Base-by-base conservation (phyloP, 2,329 filamentous ascomycete genomes). In the Meredithiella fracta region DNA sequence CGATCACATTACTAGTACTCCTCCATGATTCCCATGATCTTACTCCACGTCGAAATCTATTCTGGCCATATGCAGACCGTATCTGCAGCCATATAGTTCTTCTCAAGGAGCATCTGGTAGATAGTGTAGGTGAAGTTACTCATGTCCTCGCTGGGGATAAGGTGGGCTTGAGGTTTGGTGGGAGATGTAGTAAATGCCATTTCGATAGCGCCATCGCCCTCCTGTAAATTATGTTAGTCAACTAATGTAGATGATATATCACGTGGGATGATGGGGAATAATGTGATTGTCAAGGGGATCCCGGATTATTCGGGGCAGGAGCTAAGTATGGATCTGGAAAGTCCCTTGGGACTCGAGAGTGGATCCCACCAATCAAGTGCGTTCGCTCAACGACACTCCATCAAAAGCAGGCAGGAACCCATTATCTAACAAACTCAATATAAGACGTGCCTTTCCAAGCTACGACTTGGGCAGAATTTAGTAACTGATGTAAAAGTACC, bases 111-210 rank as follows among this genome's bases (percentile, higher is more conserved):
- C 71, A 75, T 73, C 59, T 75, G 69, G 49, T 67, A 68, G 1
- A 76, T 72, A 9, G 72, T 73, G 52, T 73, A 74, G 14, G 69
- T 67, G 52, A 75, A 74, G 60, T 65, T 70, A 0, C 73, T 73
- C 62, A 69, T 68, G 58, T 77, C 73, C 2, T 63, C 63, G n/a
- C 68, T 68, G 4, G 74, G 71, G 15, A 70, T 68, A 0, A 76
- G 62, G 49, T 77, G 74, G 3, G 72, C 73, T 0, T 71, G 62
- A 1, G 60, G 58, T 23, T 63, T 66, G 50, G 68, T 58, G 0
- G 73, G 68, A 0, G 62, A 59, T 0, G 70, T 74, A 4, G 72
- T 67, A 59, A 77, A 75, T 6, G 66, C 62, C 72, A 74, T 77
- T 57, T 73, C 66, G 55, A 72, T 69, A 34, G 64, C 70, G 25